Percentiles rank a stretch among this genome's conserved stretches.
Evolutionary conservation across 768 basidiomycete genomes (phyloP).

Genomic region (Leucosporidium scottii): DNA sequence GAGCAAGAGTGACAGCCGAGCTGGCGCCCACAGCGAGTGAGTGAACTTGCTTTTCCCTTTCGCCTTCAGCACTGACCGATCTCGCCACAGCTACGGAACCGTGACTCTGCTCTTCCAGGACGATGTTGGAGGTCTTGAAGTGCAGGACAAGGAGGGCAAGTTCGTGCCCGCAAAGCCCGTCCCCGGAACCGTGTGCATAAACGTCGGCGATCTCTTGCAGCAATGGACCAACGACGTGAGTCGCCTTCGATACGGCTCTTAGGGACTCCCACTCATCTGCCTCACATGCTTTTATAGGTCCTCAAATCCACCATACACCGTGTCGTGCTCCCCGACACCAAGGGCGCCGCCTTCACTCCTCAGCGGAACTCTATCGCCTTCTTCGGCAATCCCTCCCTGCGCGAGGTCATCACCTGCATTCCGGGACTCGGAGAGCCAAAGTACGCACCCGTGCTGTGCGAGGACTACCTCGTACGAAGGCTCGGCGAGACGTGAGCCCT

Average conservation of each 20-base stretch:
- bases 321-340: slow-evolving; percentile 37
- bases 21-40: slow-evolving; percentile 67
- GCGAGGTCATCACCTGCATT: slow-evolving; percentile 49
- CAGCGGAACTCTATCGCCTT: slow-evolving; percentile 60
- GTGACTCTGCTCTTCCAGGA: slow-evolving; percentile 57
- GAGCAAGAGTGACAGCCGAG: slow-evolving; percentile 63
- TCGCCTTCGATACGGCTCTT: background rate
- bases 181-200: slow-evolving; percentile 40
- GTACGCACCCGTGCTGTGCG: slow-evolving; percentile 50
- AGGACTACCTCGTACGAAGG: slow-evolving; percentile 20
- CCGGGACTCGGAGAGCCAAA: slow-evolving; percentile 49
- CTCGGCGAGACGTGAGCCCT: background rate
- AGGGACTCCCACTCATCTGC: background rate
- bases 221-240: slow-evolving; percentile 38
- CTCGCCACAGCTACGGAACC: background rate
- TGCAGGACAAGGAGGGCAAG: slow-evolving; percentile 52
- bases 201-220: slow-evolving; percentile 37
- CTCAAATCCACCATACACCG: slow-evolving; percentile 40
- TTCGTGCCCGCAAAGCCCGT: slow-evolving; percentile 38
- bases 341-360: slow-evolving; percentile 43
- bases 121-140: slow-evolving; percentile 56
- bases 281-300: background rate
- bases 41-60: background rate
- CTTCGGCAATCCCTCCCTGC: slow-evolving; percentile 42
- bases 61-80: too few relatives aligned